A percentile compares a stretch with the other conserved stretches of the same genome.
These are phyloP conservation scores for Exobasidium rhododendri DNA, from an alignment of 1,284 basidiomycete genomes.

Conservation along the genomic window DNA sequence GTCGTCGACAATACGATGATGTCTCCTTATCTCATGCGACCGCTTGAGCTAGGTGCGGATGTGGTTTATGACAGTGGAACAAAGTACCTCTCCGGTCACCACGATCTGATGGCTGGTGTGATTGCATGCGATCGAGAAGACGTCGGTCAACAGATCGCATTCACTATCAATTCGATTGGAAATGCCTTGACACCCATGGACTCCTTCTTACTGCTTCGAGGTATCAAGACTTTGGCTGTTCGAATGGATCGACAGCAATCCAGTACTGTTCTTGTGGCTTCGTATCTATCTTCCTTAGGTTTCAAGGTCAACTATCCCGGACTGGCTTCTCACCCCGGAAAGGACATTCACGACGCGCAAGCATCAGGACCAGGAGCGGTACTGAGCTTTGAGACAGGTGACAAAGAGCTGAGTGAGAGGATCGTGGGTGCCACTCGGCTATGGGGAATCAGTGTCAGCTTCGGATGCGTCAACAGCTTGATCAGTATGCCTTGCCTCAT, in stretches of 20 bases:
- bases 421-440: conserved; percentile 87
- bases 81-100: conserved; percentile 96
- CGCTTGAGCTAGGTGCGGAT: conserved; percentile 91
- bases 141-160: conserved; percentile 65
- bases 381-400: conserved; percentile 87
- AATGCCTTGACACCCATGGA: conserved; percentile 79
- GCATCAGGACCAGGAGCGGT: conserved; percentile 91
- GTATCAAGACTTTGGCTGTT: conserved; percentile 92
- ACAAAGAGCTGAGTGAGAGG: conserved; percentile 83
- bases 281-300: conserved; percentile 79
- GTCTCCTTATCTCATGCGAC: conserved; percentile 96
- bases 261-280: conserved; percentile 77
- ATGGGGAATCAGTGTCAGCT: conserved; percentile 97
- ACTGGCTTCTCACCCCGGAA: conserved; percentile 74
- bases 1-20: conserved; percentile 96
- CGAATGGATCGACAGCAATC: conserved; percentile 93
- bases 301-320: conserved; percentile 95
- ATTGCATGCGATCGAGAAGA: conserved; percentile 83
- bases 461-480: conserved; percentile 95
- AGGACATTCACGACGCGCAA: conserved; percentile 71
- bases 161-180: conserved; percentile 94
- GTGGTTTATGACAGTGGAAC: conserved; percentile 97
- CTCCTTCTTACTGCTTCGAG: conserved; percentile 89
- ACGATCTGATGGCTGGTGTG: conserved; percentile 87
- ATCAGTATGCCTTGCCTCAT: conserved; percentile 99